Percentiles rank a stretch among this genome's conserved stretches.
Conservation (phyloP, 345 rosid genomes). For the Corchorus capsularis region DNA sequence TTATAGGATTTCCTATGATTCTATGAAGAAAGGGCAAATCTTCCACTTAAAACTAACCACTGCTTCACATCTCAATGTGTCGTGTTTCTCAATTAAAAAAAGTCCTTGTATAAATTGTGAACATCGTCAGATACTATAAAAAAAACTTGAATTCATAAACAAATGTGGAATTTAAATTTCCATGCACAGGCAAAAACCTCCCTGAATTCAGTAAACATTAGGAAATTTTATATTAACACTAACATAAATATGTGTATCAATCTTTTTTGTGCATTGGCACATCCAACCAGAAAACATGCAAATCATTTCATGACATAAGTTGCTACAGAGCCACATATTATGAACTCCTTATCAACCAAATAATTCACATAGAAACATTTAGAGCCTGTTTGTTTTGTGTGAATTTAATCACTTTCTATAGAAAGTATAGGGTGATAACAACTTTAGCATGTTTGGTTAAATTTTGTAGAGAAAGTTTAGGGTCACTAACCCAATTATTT, state of each 20-base stretch:
- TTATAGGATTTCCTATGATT: background rate
- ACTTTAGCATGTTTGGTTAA: too few relatives aligned
- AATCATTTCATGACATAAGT: background rate
- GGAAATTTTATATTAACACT: background rate
- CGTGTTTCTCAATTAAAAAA: background rate
- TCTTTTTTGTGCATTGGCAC: too few relatives aligned
- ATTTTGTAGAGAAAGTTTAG: too few relatives aligned
- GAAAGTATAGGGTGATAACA: too few relatives aligned
- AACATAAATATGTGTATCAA: background rate
- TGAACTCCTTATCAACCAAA: background rate
- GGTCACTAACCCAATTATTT: too few relatives aligned
- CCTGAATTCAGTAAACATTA: background rate
- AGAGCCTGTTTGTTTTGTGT: too few relatives aligned
- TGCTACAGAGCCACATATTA: background rate
- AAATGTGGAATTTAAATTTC: background rate
- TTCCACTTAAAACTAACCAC: background rate
- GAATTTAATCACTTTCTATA: too few relatives aligned
- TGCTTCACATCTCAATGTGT: background rate
- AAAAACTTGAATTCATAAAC: background rate
- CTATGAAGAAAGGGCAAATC: background rate
- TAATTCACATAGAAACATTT: background rate
- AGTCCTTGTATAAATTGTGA: background rate
- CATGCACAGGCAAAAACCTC: background rate
- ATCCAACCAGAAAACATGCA: background rate
- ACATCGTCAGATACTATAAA: background rate